Evolutionary conservation across 345 rosid species (phyloP), one percentile per base, ranked within the genome.

Genomic region (Citrus reticulata): DNA sequence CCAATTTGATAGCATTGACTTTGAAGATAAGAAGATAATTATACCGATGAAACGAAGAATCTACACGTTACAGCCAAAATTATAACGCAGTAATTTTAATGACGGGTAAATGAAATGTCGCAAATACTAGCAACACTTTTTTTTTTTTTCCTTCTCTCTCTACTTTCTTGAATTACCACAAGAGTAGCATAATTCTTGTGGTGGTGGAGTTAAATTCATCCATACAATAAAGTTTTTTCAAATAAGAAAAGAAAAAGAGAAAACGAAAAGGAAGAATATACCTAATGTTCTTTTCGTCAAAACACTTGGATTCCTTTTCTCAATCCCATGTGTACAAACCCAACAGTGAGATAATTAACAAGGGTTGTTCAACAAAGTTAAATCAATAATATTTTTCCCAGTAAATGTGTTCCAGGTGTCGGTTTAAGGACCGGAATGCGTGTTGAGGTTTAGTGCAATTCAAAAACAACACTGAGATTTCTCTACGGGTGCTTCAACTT

Each of bases 1-100:
- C 70, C 78, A 19, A 66, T 25, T 40, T 60, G 16, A 32, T 27
- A 70, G 35, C 78, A 27, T 73, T 81, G 78, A 81, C 78, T 73
- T 68, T 42, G 61, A 27, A 74, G 24, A 27, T 67, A 19, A 59
- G 17, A 17, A 65, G 40, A 51, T 76, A 32, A 66, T 55, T 55
- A 34, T 54, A 66, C 32, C 30, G 32, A 55, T 61, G 51, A 11
- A 46, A 13, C 17, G 51, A 46, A 46, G 5, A 60, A 29, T 64
- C 29, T 25, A 19, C 59, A 7, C 60, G 60, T 27, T 72, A 22
- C 35, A 22, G 22, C 35, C 49, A 72, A 72, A 17, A 24, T 17
- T n/a, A 66, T 35, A 9, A 66, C 14, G 70, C 70, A 19, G n/a
- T 9, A 16, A 10, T 24, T 9, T 4, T 7, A 30, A 2, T 32